phyloP scores from a whole-genome alignment of 2,329 filamentous ascomycete genomes.

The Xylaria sp. region DNA sequence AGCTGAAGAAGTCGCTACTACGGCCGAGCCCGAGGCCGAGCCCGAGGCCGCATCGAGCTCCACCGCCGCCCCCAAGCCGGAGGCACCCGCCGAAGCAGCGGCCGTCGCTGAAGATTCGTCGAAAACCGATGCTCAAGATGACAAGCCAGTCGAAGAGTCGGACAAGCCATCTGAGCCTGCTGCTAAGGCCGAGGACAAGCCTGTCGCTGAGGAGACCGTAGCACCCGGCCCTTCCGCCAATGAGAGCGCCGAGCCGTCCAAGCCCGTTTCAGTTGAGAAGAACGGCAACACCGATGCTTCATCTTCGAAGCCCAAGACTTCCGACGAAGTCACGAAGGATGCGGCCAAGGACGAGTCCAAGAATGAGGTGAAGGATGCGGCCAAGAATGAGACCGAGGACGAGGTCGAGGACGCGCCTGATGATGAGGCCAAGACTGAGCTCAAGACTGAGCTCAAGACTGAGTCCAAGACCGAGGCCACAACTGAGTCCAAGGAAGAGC shows the following conservation, averaged over 20 bases:
- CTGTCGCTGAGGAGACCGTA: conserved; percentile 12
- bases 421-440: too few relatives aligned
- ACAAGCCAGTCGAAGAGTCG: conserved; percentile 19
- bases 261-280: conserved; percentile 30
- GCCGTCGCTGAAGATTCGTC: conserved; percentile 21
- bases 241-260: conserved; percentile 23
- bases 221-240: conserved; percentile 18
- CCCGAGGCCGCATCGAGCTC: not conserved
- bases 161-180: conserved; percentile 24
- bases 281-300: conserved; percentile 27
- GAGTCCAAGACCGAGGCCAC: too few relatives aligned
- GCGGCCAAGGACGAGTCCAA: conserved; percentile 14
- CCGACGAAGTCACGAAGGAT: conserved; percentile 23
- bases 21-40: conserved; percentile 2
- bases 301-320: conserved; percentile 11
- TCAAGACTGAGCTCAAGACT: too few relatives aligned
- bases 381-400: too few relatives aligned
- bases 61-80: conserved; percentile 13
- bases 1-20: conserved; percentile 9
- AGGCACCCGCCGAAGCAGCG: conserved; percentile 9
- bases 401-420: too few relatives aligned
- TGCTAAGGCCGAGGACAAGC: conserved; percentile 9
- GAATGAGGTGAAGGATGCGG: too few relatives aligned
- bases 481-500: not conserved
- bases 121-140: conserved; percentile 21